Percentiles rank a stretch among this genome's conserved stretches.
These are phyloP conservation scores for Dothistroma septosporum DNA, from an alignment of 2,329 filamentous ascomycete genomes.

Conservation along the genomic window DNA sequence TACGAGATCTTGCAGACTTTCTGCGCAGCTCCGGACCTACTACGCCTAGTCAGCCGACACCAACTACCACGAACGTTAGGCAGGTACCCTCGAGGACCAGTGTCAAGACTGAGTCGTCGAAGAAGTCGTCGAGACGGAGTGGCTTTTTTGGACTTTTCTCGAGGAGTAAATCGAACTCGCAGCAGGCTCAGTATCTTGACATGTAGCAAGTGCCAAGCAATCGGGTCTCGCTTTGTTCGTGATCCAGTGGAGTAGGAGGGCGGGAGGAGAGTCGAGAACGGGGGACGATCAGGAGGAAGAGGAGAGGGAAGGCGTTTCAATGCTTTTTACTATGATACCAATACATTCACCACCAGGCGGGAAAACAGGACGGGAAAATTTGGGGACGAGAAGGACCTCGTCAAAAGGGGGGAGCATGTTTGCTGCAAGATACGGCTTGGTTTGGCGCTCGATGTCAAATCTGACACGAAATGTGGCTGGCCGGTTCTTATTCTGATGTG, in stretches of 20 bases:
- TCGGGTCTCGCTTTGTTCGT: neutral
- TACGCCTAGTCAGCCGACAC: neutral
- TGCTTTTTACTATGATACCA: neutral
- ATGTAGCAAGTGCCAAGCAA: neutral
- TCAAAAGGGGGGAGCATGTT: neutral
- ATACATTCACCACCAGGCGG: neutral
- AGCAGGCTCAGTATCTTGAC: conserved; percentile 2
- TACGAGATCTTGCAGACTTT: conserved; percentile 20
- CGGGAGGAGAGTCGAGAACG: neutral
- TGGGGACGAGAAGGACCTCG: neutral
- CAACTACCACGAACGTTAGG: neutral
- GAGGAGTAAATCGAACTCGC: neutral
- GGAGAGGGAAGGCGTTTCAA: neutral
- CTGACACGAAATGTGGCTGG: neutral
- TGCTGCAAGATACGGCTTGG: neutral
- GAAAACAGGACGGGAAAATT: neutral
- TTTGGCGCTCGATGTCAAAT: neutral
- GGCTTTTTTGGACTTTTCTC: neutral
- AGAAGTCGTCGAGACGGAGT: neutral
- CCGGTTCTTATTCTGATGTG: neutral
- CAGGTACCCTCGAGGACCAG: neutral
- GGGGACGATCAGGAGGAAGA: neutral
- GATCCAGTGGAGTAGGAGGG: neutral
- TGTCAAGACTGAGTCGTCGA: neutral
- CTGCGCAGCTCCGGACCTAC: conserved; percentile 15